Evolutionary conservation across 345 rosid species (phyloP), one percentile per base, ranked within the genome.

Genomic region (Gossypium turneri): DNA sequence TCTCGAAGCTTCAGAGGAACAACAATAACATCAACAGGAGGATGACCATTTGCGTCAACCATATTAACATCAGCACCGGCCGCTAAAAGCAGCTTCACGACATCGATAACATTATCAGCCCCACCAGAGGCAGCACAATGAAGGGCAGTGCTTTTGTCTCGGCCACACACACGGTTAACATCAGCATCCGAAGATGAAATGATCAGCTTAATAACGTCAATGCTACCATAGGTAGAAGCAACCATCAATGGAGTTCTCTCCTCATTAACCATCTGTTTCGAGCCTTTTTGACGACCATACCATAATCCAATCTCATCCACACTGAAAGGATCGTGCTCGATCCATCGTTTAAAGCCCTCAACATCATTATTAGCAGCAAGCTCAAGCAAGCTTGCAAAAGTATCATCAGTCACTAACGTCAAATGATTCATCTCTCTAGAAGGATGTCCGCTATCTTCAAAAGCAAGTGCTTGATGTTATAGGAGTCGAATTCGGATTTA

Each of bases 51-150:
- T 7, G 84, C 87, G 79, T 94, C 94, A 8, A 84, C 56, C 73
- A 82, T 58, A 76, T 82, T 88, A 34, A 89, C 84, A 81, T 94
- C 97, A 15, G 95, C 97, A 64, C 98, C 98, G 2, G 98, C 90
- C 0, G 92, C 86, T 59, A 92, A 71, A 80, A 94, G 98, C 75
- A 94, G 82, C 53, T 82, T 91, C 51, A 92, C 95, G 44, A 85
- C 90, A 77, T 87, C 95, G 3, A 90, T 79, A 73, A 90, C 93
- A 81, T 88, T 94, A 55, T 77, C 76, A 11, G 98, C 92, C 19
- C 98, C 98, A 24, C 98, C 98, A 0, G 97, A 90, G 8, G 96
- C 94, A 81, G 98, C 98, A 85, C 98, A 94, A 77, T 94, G 98
- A 74, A 92, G 89, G 44, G 98, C 96, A 1, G 98, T 92, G 80